Evolutionary conservation across 116 monocot species (phyloP).

Genomic region (Dioscorea cayenensis): DNA sequence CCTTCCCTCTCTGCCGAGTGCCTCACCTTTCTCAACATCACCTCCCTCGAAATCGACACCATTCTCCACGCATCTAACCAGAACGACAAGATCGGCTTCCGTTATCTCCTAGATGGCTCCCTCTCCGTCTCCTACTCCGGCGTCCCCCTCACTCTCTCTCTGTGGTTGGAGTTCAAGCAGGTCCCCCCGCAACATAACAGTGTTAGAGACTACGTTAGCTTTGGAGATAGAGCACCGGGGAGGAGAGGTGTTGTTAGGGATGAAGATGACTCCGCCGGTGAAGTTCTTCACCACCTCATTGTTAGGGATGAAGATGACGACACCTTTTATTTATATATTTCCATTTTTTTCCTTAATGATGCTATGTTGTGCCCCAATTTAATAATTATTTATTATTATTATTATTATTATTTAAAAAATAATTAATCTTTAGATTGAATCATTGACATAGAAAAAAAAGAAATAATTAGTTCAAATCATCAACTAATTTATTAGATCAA

Average conservation of each 20-base stretch:
- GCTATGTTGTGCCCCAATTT: too few relatives aligned
- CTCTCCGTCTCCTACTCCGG: constrained; percentile 18
- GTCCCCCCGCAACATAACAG: constrained; percentile 23
- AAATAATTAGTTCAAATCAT: too few relatives aligned
- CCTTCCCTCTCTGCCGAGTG: constrained; percentile 31
- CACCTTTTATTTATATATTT: too few relatives aligned
- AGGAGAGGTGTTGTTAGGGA: constrained; percentile 28
- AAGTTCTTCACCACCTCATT: constrained; percentile 22
- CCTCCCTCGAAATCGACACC: constrained; percentile 27
- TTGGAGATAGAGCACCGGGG: constrained; percentile 7
- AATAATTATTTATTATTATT: too few relatives aligned
- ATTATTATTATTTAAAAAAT: too few relatives aligned
- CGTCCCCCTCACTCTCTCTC: constrained; percentile 19
- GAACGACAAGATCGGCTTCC: constrained; percentile 35
- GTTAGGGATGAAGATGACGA: too few relatives aligned
- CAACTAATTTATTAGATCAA: too few relatives aligned
- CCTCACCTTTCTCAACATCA: constrained; percentile 23
- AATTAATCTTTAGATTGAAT: too few relatives aligned
- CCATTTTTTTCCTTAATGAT: too few relatives aligned
- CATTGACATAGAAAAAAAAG: too few relatives aligned
- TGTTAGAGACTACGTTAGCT: constrained; percentile 14
- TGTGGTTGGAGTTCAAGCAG: constrained; percentile 41
- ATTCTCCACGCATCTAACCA: constrained; percentile 35
- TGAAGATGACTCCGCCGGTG: constrained; percentile 31
- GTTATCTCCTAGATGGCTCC: constrained; percentile 25